Evolutionary conservation across 2,329 filamentous ascomycete species (phyloP), one percentile per base, ranked within the genome.

Genomic region (Moelleriella libera): DNA sequence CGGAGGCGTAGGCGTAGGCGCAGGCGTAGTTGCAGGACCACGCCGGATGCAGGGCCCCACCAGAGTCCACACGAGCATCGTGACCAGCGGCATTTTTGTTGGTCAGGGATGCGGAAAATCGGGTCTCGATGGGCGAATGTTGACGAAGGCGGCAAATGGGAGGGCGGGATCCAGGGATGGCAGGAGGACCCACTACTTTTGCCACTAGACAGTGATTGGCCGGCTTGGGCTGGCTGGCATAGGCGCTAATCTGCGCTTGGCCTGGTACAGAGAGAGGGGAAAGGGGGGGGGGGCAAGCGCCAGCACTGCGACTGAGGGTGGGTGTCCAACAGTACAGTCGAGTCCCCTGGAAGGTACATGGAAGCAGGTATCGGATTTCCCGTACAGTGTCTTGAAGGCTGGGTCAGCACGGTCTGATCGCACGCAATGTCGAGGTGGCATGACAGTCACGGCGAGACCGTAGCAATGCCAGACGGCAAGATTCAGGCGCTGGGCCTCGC

Each of bases 71-170:
- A 37, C 7, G 32, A 37, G 11, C 32, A 29, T 44, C 42, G 40
- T 43, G 28, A 42, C 48, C 55, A 49, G 52, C 56, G 55, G 57
- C 51, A 56, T 49, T 57, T n/a, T 57, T 57, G 59, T 61, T 60
- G 59, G 60, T 57, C 57, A 58, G 53, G 55, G 53, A 32, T 47
- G 51, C 51, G 41, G 46, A 51, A 49, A 53, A 30, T 40, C 6
- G 10, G 44, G 43, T 44, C 44, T 9, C 29, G 32, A 39, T 46
- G 6, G 45, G 28, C 37, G 30, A 40, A 39, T 34, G 42, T 40
- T 46, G 53, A 46, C 51, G 41, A 45, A 54, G 48, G 51, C 54
- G 56, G 56, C 62, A 56, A 64, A 64, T 64, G 52, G 58, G 41
- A 52, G 49, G 41, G 37, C 34, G 51, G 14, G 40, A 11, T 11